Evolutionary conservation across 1,139 yeast genomes (phyloP), one percentile per base, ranked within the genome.

Genomic region (Diutina siamensis): DNA sequence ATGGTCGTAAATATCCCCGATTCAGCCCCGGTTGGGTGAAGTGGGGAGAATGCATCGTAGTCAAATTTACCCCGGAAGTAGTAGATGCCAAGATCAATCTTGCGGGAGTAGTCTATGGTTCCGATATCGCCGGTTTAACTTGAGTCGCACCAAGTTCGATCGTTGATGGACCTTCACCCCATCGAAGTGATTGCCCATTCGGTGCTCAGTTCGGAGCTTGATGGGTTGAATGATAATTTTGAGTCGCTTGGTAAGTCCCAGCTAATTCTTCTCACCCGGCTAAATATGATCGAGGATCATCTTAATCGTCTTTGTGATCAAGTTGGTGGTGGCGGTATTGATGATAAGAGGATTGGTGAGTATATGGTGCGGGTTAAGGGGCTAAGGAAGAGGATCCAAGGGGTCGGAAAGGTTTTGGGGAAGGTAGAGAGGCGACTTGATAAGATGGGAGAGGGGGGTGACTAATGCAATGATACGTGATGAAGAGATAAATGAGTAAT

Each of bases 191-290:
- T 77, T 0, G 81, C 80, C 0, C 83, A 78, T 51, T 60, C 76
- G 3, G 59, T 78, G 3, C 57, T 78, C 10, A 77, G 76, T 40
- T 72, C 73, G 1, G 72, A 82, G 0, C 58, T 78, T 9, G 83
- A 78, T 44, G 63, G 59, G 3, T 59, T 78, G 27, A 70, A 73
- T 49, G 73, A 72, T 44, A 72, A 72, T 50, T 65, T 78, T 41
- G 74, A 74, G 51, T 72, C 70, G 54, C 59, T 78, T 33, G 72
- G 74, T 54, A 80, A 76, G 49, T 75, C 82, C 1, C 84, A 78
- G 51, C 59, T 74, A 40, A 74, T 77, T 1, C 61, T 78, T 0
- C 61, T 75, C 3, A 69, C 80, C 0, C 61, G 81, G 34, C 55
- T 78, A 40, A 65, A 63, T 49, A 61, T 63, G 25, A 61, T 76